Percentiles rank a stretch among this genome's conserved stretches.
Evolutionary conservation across 768 basidiomycete genomes (phyloP).

Genomic region (Chalciporus chontae): DNA sequence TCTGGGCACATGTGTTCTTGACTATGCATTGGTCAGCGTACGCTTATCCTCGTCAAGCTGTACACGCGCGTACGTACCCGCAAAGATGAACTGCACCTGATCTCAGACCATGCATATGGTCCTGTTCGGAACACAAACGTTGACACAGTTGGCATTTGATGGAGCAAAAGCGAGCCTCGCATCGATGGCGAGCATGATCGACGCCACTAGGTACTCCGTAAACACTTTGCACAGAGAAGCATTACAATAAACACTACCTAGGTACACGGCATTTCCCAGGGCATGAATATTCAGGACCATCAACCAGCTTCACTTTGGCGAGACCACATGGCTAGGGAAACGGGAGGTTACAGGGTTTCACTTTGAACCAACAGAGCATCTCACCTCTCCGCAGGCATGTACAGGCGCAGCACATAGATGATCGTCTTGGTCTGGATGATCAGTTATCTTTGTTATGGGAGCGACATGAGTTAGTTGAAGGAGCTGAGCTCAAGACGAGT

Average conservation of each 20-base stretch:
- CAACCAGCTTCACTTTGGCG: constrained; percentile 19
- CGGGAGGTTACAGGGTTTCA: background rate
- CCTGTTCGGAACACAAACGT: constrained; percentile 38
- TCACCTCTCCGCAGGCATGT: constrained; percentile 51
- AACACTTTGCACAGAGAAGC: background rate
- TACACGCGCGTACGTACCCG: constrained; percentile 34
- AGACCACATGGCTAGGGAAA: constrained; percentile 38
- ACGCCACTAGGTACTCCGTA: constrained; percentile 33
- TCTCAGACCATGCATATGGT: constrained; percentile 50
- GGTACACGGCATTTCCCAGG: constrained; percentile 35
- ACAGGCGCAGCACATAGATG: constrained; percentile 47
- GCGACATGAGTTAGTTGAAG: background rate
- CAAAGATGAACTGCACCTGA: constrained; percentile 44
- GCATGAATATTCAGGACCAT: constrained; percentile 35
- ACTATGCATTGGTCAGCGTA: constrained; percentile 21
- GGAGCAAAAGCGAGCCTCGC: constrained; percentile 48
- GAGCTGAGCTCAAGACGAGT: background rate
- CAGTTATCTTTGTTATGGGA: constrained; percentile 33
- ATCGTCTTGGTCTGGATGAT: constrained; percentile 42
- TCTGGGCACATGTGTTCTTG: constrained; percentile 44
- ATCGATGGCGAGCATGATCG: constrained; percentile 42
- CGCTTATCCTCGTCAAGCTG: background rate
- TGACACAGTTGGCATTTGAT: constrained; percentile 48
- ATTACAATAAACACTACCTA: constrained; percentile 26
- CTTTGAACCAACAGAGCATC: background rate